Evolutionary conservation across 2,329 filamentous ascomycete genomes (phyloP), one percentile per base, ranked within the genome.

Genomic region (Cercospora sp.): DNA sequence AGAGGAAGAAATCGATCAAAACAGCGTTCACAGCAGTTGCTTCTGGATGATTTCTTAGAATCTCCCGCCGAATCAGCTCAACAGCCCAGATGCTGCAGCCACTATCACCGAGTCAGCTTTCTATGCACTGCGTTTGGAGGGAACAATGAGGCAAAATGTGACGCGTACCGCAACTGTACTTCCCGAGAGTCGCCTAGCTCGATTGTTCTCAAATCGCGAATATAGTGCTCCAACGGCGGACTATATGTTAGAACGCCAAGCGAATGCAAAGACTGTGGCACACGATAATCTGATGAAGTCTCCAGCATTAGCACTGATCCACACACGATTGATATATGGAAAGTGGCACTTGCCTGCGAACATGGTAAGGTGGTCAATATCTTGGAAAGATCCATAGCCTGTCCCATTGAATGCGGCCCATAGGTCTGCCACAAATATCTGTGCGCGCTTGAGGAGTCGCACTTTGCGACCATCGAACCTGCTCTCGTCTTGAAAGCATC

Each of bases 41-140:
- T 9, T 90, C 88, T 0, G 93, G 91, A 75, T 97, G 88, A 13
- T 87, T 80, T 57, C 84, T 86, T 66, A 89, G 76, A 61, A 99
- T 98, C 78, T 97, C 92, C 36, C 90, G 86, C 63, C 89, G 85
- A 71, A 99, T 90, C 70, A 97, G 82, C 79, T 99, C 95, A 1
- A 98, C 91, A 69, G 92, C 95, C 94, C 94, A 98, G 72, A 99
- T 97, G 75, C 92, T 97, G 77, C 93, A 95, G 13, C 92, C 94
- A 80, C 72, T 73, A 61, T 64, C 33, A 16, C 63, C 13, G 23
- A 45, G 68, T 70, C 28, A 70, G 68, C 53, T 57, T 63, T 63
- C 57, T 18, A 53, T 45, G 23, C 20, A 39, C 45, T 33, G 26
- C 33, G 55, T 13, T 23, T 6, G 12, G 8, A 57, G 31, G 10